phyloP scores from a whole-genome alignment of 108 stramenopile genomes.

The Skeletonema grethae region DNA sequence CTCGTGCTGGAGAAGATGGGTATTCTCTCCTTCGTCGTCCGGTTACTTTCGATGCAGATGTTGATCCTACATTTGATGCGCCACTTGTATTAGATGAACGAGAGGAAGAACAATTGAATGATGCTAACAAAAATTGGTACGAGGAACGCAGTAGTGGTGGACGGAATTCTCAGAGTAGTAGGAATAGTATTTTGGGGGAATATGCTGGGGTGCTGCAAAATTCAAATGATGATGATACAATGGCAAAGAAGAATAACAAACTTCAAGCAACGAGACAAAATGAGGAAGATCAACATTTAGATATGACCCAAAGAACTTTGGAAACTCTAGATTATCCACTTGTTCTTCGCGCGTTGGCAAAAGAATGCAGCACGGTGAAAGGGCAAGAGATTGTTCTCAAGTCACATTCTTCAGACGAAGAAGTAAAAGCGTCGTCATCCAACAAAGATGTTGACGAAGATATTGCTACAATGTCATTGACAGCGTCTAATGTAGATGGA shows the following conservation, averaged over 20 bases:
- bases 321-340: slow-evolving; percentile 78
- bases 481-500: slow-evolving; percentile 48
- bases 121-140: slow-evolving; percentile 26
- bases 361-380: slow-evolving; percentile 60
- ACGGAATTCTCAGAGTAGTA: neutral
- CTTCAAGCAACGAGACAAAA: slow-evolving; percentile 3
- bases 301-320: slow-evolving; percentile 67
- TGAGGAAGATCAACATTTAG: slow-evolving; percentile 44
- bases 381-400: slow-evolving; percentile 48
- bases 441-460: neutral
- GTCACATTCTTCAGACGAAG: neutral
- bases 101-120: neutral
- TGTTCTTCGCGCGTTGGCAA: slow-evolving; percentile 54
- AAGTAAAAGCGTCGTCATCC: neutral
- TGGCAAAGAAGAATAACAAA: slow-evolving; percentile 15
- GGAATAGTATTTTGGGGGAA: slow-evolving; percentile 8
- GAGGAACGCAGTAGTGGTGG: slow-evolving; percentile 7
- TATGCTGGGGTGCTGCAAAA: slow-evolving; percentile 2
- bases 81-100: slow-evolving; percentile 52
- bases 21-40: slow-evolving; percentile 77
- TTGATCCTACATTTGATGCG: slow-evolving; percentile 62
- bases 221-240: neutral
- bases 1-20: slow-evolving; percentile 72
- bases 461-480: slow-evolving; percentile 46
- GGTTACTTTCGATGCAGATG: slow-evolving; percentile 62